Conservation (phyloP, 345 rosid species). For the Eutrema japonicum region DNA sequence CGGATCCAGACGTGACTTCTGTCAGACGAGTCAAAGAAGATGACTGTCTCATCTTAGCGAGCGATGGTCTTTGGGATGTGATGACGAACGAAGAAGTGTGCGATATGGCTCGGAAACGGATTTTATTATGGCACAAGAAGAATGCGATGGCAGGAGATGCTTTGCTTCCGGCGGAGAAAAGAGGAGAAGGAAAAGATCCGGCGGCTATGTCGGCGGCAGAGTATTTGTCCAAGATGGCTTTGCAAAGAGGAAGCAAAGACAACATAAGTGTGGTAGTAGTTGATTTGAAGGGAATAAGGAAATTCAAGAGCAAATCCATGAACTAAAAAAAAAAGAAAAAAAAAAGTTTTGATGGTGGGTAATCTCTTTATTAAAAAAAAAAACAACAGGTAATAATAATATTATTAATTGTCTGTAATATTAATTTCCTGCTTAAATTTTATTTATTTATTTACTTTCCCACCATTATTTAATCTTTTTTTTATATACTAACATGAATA, state of each 20-base stretch:
- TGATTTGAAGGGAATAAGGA: conserved; percentile 72
- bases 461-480: conserved; percentile 31
- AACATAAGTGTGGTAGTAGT: conserved; percentile 73
- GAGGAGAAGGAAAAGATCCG: conserved; percentile 55
- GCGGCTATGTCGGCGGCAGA: conserved; percentile 85
- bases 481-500: conserved; percentile 31
- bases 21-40: conserved; percentile 66
- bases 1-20: conserved; percentile 71
- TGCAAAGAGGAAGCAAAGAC: conserved; percentile 82
- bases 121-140: conserved; percentile 69
- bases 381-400: conserved; percentile 24
- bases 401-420: conserved; percentile 38
- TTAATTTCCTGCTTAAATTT: conserved; percentile 27
- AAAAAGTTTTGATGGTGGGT: conserved; percentile 44
- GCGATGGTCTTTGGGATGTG: conserved; percentile 87
- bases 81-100: conserved; percentile 74
- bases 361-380: neutral
- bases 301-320: conserved; percentile 53
- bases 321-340: conserved; percentile 9
- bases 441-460: conserved; percentile 12
- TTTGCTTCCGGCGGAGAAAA: conserved; percentile 36
- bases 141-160: conserved; percentile 43
- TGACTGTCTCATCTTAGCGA: conserved; percentile 76
- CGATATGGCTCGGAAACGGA: conserved; percentile 60
- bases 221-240: conserved; percentile 65